Evolutionary conservation across 2,329 filamentous ascomycete genomes (phyloP).

Genomic region (Fusarium pseudonygamai): DNA sequence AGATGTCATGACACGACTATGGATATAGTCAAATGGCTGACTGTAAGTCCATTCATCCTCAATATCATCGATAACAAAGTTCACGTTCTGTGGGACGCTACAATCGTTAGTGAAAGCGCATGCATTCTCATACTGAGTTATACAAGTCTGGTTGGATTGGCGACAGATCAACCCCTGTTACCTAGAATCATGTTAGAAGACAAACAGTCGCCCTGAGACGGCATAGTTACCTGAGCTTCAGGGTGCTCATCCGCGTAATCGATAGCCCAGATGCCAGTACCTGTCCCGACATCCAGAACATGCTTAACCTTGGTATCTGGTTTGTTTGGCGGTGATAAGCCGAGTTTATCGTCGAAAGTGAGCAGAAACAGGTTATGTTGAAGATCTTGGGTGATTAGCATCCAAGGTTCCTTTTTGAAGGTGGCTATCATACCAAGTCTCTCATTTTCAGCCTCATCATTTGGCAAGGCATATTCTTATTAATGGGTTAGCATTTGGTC

Average conservation of each 20-base stretch:
- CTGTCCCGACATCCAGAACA: conserved; percentile 34
- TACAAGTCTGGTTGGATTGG: conserved; percentile 31
- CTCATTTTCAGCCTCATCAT: conserved; percentile 30
- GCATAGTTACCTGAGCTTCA: background rate
- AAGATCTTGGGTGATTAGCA: background rate
- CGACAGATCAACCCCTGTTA: conserved; percentile 23
- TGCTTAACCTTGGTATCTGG: conserved; percentile 10
- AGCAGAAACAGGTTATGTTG: conserved; percentile 32
- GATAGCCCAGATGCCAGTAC: conserved; percentile 36
- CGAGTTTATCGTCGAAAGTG: conserved; percentile 23
- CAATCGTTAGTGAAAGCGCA: background rate
- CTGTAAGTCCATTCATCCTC: conserved; percentile 27
- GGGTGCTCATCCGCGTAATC: conserved; percentile 31
- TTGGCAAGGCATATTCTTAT: conserved; percentile 31
- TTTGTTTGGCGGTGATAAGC: conserved; percentile 23
- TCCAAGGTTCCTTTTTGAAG: no score
- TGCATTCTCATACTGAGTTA: fast-evolving
- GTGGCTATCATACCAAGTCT: conserved; percentile 7
- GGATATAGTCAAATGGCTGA: conserved; percentile 27
- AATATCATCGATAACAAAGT: conserved; percentile 28
- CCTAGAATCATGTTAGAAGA: background rate
- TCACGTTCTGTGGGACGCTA: conserved; percentile 24
- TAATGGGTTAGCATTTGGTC: fast-evolving
- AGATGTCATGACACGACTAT: conserved; percentile 31
- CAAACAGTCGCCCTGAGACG: no score